These are phyloP conservation scores for Ramaria sp. DNA, from an alignment of 768 basidiomycete species.

Conservation along the genomic window DNA sequence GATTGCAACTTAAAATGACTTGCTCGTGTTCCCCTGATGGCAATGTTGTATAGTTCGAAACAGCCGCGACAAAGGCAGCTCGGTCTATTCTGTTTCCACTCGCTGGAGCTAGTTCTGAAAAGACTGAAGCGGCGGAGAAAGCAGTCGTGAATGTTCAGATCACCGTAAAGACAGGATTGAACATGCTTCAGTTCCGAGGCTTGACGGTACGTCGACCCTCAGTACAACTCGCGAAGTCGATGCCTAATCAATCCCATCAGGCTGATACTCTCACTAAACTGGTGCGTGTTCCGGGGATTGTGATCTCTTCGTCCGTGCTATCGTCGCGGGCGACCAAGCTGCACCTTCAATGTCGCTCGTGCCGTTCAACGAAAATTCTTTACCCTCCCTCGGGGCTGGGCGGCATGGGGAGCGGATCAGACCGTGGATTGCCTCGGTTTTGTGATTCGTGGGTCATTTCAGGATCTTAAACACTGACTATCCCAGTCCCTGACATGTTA, in stretches of 20 bases:
- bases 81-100: slow-evolving; percentile 76
- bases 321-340: slow-evolving; percentile 89
- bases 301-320: slow-evolving; percentile 91
- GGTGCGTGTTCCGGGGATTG: slow-evolving; percentile 94
- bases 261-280: slow-evolving; percentile 91
- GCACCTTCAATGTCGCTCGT: slow-evolving; percentile 86
- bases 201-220: slow-evolving; percentile 45
- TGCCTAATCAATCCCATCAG: slow-evolving; percentile 15
- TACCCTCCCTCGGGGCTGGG: slow-evolving; percentile 72
- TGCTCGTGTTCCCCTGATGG: not conserved
- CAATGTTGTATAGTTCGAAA: slow-evolving; percentile 61
- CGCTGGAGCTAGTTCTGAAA: slow-evolving; percentile 35
- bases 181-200: slow-evolving; percentile 88
- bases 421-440: slow-evolving; percentile 72
- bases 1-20: slow-evolving; percentile 15
- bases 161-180: slow-evolving; percentile 80
- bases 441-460: slow-evolving; percentile 54
- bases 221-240: not conserved
- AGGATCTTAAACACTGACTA: not conserved
- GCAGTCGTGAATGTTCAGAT: slow-evolving; percentile 74
- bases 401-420: slow-evolving; percentile 78
- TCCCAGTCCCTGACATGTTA: not conserved
- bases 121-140: slow-evolving; percentile 35
- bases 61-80: slow-evolving; percentile 77
- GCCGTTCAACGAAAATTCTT: slow-evolving; percentile 68